These are phyloP conservation scores for Purpureocillium takamizusanense DNA, from an alignment of 2,329 filamentous ascomycete genomes.

Conservation along the genomic window DNA sequence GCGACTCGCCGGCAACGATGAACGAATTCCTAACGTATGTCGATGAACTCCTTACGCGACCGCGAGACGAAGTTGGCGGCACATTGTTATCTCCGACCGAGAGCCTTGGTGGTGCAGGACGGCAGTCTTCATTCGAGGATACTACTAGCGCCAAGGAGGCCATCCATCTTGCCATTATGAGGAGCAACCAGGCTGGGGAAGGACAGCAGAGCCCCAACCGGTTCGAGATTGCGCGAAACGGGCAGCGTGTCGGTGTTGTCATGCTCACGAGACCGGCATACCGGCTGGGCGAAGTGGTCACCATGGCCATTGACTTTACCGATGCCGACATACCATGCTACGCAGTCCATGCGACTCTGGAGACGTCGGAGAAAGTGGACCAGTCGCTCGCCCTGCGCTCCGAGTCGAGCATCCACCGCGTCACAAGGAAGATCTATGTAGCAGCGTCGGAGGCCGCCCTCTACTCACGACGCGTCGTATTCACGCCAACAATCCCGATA, in stretches of 20 bases:
- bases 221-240: constrained; percentile 90
- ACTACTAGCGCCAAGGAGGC: constrained; percentile 65
- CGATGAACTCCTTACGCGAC: constrained; percentile 59
- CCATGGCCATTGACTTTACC: constrained; percentile 75
- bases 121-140: constrained; percentile 46
- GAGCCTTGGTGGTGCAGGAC: constrained; percentile 41
- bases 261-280: constrained; percentile 84
- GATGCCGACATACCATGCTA: constrained; percentile 74
- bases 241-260: constrained; percentile 83
- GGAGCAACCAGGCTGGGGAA: constrained; percentile 60
- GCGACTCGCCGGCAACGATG: constrained; percentile 29
- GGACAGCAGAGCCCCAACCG: constrained; percentile 79
- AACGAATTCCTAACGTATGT: constrained; percentile 71
- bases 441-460: constrained; percentile 74
- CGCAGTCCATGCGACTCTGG: constrained; percentile 73
- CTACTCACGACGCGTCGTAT: constrained; percentile 69
- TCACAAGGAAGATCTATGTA: constrained; percentile 74
- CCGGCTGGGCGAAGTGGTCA: constrained; percentile 79
- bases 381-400: constrained; percentile 74
- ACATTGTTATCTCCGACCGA: constrained; percentile 68
- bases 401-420: constrained; percentile 75
- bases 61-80: constrained; percentile 41
- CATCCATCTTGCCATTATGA: constrained; percentile 84
- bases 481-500: constrained; percentile 74
- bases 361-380: constrained; percentile 79